A percentile compares a stretch with the other conserved stretches of the same genome.
These are phyloP conservation scores for Cicer judaicum DNA, from an alignment of 306 rosid species.

Conservation along the genomic window DNA sequence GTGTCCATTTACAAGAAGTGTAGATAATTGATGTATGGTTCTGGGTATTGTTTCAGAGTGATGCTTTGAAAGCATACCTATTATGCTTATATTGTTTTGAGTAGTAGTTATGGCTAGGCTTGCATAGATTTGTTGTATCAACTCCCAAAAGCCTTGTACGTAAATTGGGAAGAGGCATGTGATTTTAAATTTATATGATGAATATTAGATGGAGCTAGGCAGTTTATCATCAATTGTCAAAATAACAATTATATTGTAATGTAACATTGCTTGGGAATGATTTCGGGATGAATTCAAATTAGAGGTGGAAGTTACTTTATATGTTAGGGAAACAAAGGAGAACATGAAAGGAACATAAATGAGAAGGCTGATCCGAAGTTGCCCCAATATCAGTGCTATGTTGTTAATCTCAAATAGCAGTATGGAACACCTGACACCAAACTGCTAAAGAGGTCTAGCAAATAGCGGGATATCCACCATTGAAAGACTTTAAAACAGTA, in stretches of 20 bases:
- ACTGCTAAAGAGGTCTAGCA: no score
- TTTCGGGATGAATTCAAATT: constrained; percentile 3
- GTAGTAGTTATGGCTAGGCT: background rate
- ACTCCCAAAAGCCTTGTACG: background rate
- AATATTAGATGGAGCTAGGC: constrained; percentile 15
- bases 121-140: background rate
- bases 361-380: constrained; percentile 6
- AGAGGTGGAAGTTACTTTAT: background rate
- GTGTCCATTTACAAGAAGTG: background rate
- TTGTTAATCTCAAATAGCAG: no score
- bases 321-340: constrained; percentile 5
- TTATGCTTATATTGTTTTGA: constrained; percentile 23
- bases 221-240: background rate
- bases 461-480: no score
- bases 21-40: background rate
- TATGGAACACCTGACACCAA: no score
- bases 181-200: constrained; percentile 11
- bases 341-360: constrained; percentile 4
- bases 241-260: background rate
- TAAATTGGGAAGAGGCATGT: constrained; percentile 25
- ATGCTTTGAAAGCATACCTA: constrained; percentile 13
- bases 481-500: no score
- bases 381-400: background rate
- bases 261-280: background rate
- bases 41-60: constrained; percentile 5